Percentiles rank a stretch among this genome's conserved stretches.
Evolutionary conservation across 345 rosid species (phyloP).

Genomic region (Bruguiera parviflora): DNA sequence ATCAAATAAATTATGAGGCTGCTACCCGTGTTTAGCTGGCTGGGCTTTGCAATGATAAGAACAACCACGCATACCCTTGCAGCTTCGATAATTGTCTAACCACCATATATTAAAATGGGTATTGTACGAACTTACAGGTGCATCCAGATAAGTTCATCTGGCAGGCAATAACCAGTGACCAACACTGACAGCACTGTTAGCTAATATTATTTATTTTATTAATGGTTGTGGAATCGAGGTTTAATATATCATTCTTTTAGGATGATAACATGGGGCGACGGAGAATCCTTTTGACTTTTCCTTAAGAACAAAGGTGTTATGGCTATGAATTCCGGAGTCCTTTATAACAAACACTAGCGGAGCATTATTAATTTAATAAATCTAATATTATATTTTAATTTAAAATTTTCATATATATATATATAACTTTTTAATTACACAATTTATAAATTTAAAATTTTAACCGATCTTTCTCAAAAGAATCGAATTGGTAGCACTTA

Average conservation of each 20-base stretch:
- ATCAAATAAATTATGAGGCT: background rate
- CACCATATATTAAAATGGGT: background rate
- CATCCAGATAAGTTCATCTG: conserved; percentile 33
- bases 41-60: conserved; percentile 1
- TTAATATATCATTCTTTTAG: background rate
- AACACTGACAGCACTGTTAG: conserved; percentile 11
- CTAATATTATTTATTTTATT: conserved; percentile 4
- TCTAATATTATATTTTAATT: no score
- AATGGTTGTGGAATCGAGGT: conserved; percentile 11
- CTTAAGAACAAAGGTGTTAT: no score
- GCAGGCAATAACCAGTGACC: conserved; percentile 23
- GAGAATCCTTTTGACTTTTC: background rate
- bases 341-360: no score
- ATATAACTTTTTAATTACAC: no score
- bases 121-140: conserved; percentile 11
- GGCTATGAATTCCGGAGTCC: no score
- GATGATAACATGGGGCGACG: conserved; percentile 12
- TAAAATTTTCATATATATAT: no score
- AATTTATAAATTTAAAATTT: no score
- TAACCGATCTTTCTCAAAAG: no score
- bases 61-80: background rate
- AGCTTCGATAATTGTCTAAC: background rate
- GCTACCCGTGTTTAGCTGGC: background rate
- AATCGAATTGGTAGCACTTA: no score
- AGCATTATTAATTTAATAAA: no score